Percentiles rank a stretch among this genome's conserved stretches.
Evolutionary conservation across 2,329 filamentous ascomycete genomes (phyloP).

Genomic region (Drechslerella dactyloides): DNA sequence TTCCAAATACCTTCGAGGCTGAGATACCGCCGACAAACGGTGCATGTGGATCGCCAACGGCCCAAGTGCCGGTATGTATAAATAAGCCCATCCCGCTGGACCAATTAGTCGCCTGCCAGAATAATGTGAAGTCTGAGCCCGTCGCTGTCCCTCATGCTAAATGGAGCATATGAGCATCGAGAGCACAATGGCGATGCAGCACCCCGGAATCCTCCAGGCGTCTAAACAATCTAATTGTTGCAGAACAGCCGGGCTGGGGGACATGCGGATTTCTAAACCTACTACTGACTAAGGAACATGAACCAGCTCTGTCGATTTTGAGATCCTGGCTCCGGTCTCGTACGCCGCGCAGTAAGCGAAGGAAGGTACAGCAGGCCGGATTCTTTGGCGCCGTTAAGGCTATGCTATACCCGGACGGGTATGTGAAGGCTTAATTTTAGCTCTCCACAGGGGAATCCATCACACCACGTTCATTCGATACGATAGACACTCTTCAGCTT

Average conservation of each 20-base stretch:
- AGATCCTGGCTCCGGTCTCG: neutral
- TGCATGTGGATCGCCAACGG: neutral
- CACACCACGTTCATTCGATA: constrained; percentile 6
- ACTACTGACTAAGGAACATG: too few species aligned
- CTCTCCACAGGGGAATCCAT: neutral
- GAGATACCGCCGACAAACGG: constrained; percentile 33
- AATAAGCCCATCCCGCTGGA: neutral
- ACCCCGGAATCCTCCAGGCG: neutral
- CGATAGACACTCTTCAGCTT: constrained; percentile 5
- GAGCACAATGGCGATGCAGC: neutral
- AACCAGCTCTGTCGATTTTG: neutral
- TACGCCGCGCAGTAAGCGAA: constrained; percentile 3
- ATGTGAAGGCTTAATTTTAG: constrained; percentile 1
- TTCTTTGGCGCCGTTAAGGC: neutral
- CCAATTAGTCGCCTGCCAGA: neutral
- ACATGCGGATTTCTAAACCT: neutral
- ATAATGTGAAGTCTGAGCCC: neutral
- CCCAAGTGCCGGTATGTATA: neutral
- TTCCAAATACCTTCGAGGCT: constrained; percentile 52
- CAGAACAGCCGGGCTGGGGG: too few species aligned
- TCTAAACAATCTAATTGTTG: too few species aligned
- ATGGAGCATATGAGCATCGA: neutral
- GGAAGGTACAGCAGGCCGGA: neutral
- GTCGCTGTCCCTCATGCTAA: neutral
- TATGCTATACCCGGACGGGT: neutral